Evolutionary conservation across 257 asterid species (phyloP).

Genomic region (Primulina huaijiensis): DNA sequence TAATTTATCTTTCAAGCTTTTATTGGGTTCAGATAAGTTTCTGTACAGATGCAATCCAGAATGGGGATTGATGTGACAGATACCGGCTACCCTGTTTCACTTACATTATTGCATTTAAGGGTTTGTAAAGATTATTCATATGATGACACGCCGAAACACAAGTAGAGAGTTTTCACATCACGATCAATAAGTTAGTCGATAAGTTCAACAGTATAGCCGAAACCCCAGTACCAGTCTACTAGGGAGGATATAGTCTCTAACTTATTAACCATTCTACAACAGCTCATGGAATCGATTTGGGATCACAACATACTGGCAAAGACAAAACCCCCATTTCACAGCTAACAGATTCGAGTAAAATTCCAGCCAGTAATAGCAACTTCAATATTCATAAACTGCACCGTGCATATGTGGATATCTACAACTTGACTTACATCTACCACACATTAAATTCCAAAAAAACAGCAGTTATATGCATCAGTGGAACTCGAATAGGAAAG

Average conservation of each 20-base stretch:
- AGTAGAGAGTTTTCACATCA: neutral
- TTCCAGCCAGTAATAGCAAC: neutral
- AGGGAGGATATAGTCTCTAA: neutral
- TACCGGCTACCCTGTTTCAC: neutral
- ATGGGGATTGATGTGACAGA: neutral
- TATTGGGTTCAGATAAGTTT: neutral
- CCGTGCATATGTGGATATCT: neutral
- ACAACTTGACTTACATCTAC: neutral
- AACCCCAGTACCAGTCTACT: neutral
- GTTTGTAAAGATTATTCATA: neutral
- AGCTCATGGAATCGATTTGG: neutral
- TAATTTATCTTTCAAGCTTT: neutral
- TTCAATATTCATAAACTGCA: neutral
- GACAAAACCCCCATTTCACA: too few relatives aligned
- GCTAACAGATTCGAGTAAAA: neutral
- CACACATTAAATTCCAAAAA: neutral
- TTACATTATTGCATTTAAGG: neutral
- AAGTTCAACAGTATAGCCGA: neutral
- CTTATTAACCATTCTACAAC: neutral
- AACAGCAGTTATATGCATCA: neutral
- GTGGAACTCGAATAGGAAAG: neutral
- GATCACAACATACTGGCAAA: neutral
- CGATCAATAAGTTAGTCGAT: neutral
- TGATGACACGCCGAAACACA: neutral
- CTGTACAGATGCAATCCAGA: neutral